phyloP scores from a whole-genome alignment of 371 early-diverging fungal species.

The Apophysomyces sp. region DNA sequence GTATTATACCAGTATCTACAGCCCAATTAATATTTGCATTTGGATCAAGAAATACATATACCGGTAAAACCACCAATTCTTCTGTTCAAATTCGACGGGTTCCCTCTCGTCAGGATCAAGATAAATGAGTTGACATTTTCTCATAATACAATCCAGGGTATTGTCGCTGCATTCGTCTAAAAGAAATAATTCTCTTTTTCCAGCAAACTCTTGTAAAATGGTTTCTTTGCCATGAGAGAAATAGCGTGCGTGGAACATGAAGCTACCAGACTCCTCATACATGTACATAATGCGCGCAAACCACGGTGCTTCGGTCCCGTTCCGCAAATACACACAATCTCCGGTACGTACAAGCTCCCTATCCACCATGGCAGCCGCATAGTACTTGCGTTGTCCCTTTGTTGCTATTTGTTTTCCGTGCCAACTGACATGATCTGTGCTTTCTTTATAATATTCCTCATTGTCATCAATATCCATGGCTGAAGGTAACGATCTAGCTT shows the following conservation, averaged over 20 bases:
- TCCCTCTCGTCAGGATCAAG: conserved; percentile 28
- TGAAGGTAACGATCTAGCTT: neutral
- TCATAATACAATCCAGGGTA: conserved; percentile 28
- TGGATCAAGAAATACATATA: neutral
- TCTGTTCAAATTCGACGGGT: conserved; percentile 16
- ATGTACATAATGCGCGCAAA: conserved; percentile 25
- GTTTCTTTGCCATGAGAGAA: conserved; percentile 52
- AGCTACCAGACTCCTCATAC: conserved; percentile 18
- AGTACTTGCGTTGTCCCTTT: conserved; percentile 9
- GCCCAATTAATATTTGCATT: neutral
- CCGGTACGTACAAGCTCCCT: conserved; percentile 20
- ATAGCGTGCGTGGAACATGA: conserved; percentile 39
- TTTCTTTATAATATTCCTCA: conserved; percentile 5
- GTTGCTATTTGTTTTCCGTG: neutral
- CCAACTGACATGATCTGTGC: conserved; percentile 14
- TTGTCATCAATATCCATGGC: neutral
- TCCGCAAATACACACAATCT: conserved; percentile 28
- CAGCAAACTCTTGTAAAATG: conserved; percentile 45
- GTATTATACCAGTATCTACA: conserved; percentile 44
- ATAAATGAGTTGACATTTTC: conserved; percentile 35
- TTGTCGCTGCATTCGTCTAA: conserved; percentile 47
- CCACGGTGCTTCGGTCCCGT: conserved; percentile 17
- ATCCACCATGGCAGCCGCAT: conserved; percentile 11
- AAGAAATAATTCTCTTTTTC: conserved; percentile 47
- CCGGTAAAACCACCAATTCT: conserved; percentile 29